phyloP scores from a whole-genome alignment of 768 basidiomycete species.

The Suillus americanus region DNA sequence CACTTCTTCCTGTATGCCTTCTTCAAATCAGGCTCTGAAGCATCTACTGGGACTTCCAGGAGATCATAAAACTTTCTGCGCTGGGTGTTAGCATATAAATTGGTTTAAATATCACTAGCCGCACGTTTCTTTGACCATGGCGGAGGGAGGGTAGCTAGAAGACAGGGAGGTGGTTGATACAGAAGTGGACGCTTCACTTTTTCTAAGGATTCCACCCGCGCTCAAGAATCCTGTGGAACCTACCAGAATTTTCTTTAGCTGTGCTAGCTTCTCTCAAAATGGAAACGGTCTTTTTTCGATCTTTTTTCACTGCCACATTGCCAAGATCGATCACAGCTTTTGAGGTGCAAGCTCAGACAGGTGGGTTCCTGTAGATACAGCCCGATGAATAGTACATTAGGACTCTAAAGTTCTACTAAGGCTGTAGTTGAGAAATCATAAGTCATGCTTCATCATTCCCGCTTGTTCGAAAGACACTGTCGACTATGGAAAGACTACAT shows the following conservation, averaged over 20 bases:
- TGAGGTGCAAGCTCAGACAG: neutral
- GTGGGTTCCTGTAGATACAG: neutral
- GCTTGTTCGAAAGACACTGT: neutral
- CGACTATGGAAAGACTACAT: neutral
- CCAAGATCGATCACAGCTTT: neutral
- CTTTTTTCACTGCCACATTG: constrained; percentile 1
- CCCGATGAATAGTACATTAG: neutral
- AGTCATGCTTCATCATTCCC: neutral
- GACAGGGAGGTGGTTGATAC: constrained; percentile 13
- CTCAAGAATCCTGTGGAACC: constrained; percentile 35
- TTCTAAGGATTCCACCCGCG: constrained; percentile 22
- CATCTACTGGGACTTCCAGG: constrained; percentile 78
- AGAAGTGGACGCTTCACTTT: constrained; percentile 13
- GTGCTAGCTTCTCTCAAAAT: constrained; percentile 1
- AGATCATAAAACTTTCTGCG: constrained; percentile 89
- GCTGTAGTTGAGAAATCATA: neutral
- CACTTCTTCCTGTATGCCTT: constrained; percentile 96
- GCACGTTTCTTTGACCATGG: constrained; percentile 74
- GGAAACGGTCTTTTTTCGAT: neutral
- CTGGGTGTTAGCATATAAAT: constrained; percentile 6
- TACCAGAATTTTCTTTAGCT: constrained; percentile 30
- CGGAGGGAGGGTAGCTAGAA: constrained; percentile 14
- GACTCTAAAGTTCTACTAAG: neutral
- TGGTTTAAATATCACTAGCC: constrained; percentile 21
- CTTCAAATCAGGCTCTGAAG: constrained; percentile 84